These are phyloP conservation scores for Tieghemostelium lacteum DNA, from an alignment of 78 protist species.

Conservation along the genomic window DNA sequence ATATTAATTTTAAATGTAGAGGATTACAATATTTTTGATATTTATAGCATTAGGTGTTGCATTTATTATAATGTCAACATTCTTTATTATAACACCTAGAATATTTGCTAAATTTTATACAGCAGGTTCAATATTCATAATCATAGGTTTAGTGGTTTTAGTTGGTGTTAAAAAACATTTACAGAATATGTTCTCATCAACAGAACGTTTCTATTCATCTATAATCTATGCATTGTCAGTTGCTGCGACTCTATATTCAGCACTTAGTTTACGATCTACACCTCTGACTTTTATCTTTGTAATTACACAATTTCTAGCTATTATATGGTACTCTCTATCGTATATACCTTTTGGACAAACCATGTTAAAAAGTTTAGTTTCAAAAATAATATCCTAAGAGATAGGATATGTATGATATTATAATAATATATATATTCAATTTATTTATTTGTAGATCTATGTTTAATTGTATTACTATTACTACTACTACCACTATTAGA, in stretches of 20 bases:
- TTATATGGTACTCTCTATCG: slow-evolving; percentile 60
- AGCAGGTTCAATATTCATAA: slow-evolving; percentile 47
- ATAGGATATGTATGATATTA: no score
- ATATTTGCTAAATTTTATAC: slow-evolving; percentile 76
- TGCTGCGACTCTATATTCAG: slow-evolving; percentile 38
- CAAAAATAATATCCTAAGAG: no score
- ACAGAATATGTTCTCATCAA: slow-evolving; percentile 38
- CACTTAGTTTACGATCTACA: slow-evolving; percentile 51
- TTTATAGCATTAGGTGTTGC: slow-evolving; percentile 30
- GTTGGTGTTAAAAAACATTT: slow-evolving; percentile 71
- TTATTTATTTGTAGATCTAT: no score
- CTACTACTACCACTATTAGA: no score
- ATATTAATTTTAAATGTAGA: background rate
- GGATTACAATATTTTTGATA: slow-evolving; percentile 28
- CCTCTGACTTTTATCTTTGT: slow-evolving; percentile 25
- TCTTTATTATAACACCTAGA: slow-evolving; percentile 56
- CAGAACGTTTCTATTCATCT: slow-evolving; percentile 46
- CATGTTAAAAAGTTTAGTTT: background rate
- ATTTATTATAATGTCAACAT: slow-evolving; percentile 65
- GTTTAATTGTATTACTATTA: no score
- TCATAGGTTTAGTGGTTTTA: slow-evolving; percentile 30
- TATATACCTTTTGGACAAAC: slow-evolving; percentile 67
- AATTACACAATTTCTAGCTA: slow-evolving; percentile 35
- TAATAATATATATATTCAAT: no score
- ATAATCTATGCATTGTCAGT: slow-evolving; percentile 33